Conservation (phyloP, 1,284 basidiomycete genomes). For the Malassezia slooffiae region DNA sequence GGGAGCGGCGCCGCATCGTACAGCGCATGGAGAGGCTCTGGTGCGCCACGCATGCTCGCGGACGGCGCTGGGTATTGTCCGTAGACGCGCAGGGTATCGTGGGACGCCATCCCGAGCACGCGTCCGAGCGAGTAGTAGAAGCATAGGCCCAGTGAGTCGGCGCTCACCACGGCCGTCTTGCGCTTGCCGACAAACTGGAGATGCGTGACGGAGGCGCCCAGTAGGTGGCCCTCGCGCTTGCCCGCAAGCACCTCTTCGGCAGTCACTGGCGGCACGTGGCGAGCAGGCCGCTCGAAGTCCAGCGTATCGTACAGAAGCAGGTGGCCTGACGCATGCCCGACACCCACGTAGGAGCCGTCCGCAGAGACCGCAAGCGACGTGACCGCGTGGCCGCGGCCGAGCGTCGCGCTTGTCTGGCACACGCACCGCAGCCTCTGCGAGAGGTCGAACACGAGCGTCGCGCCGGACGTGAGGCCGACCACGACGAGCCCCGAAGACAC, state of each 20-base stretch:
- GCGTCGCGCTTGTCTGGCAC: slow-evolving; percentile 58
- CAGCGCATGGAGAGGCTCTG: slow-evolving; percentile 46
- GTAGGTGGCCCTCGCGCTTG: slow-evolving; percentile 80
- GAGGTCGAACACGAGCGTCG: slow-evolving; percentile 76
- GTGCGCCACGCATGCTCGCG: too few species aligned
- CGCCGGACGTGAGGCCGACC: slow-evolving; percentile 70
- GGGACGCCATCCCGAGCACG: slow-evolving; percentile 86
- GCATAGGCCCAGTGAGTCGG: slow-evolving; percentile 78
- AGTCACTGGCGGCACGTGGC: slow-evolving; percentile 63
- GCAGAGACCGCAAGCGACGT: slow-evolving; percentile 81
- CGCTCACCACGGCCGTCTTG: slow-evolving; percentile 84
- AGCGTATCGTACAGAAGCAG: slow-evolving; percentile 77
- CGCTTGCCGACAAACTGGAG: slow-evolving; percentile 83
- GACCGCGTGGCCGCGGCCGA: slow-evolving; percentile 52
- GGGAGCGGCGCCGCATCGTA: slow-evolving; percentile 73
- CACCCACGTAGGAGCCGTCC: slow-evolving; percentile 84
- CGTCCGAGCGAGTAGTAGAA: slow-evolving; percentile 94
- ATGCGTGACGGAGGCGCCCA: slow-evolving; percentile 71
- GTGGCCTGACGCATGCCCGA: slow-evolving; percentile 74
- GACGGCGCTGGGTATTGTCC: slow-evolving; percentile 64
- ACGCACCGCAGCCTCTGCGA: slow-evolving; percentile 65
- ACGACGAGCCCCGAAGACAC: slow-evolving; percentile 80
- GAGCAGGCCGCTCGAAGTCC: slow-evolving; percentile 53
- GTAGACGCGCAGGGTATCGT: slow-evolving; percentile 83
- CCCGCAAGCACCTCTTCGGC: slow-evolving; percentile 62